phyloP scores from a whole-genome alignment of 768 basidiomycete genomes.

The Calocera cornea region DNA sequence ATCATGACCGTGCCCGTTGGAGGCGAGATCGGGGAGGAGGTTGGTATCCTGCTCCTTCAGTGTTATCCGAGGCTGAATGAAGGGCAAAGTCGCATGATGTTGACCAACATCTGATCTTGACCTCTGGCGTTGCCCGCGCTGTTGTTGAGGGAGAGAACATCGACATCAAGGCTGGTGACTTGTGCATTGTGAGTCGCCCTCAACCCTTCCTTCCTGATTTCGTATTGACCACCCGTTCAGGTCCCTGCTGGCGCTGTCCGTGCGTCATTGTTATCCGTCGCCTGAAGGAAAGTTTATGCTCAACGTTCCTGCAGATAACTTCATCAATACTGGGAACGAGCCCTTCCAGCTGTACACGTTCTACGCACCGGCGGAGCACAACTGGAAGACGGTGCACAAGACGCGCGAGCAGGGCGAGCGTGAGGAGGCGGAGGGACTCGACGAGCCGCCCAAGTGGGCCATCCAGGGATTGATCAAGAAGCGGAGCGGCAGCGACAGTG shows the following conservation, averaged over 20 bases:
- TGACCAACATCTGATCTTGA: background rate
- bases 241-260: background rate
- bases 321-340: background rate
- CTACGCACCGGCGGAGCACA: constrained; percentile 14
- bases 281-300: background rate
- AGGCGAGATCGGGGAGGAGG: constrained; percentile 30
- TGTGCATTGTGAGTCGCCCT: background rate
- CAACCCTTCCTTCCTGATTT: background rate
- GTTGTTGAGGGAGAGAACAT: background rate
- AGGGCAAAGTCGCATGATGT: background rate
- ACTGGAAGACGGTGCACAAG: constrained; percentile 14
- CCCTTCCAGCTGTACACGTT: background rate
- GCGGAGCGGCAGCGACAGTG: background rate
- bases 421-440: constrained; percentile 13
- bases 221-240: background rate
- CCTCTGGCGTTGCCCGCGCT: background rate
- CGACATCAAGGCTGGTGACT: background rate
- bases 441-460: constrained; percentile 12
- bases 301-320: background rate
- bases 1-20: constrained; percentile 29
- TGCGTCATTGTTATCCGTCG: background rate
- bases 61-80: no score
- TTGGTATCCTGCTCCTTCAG: no score
- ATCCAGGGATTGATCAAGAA: background rate
- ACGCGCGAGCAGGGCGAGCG: constrained; percentile 13